Percentiles rank a stretch among this genome's conserved stretches.
Conservation (phyloP, 2,329 filamentous ascomycete species). For the Diaporthe nobilis region DNA sequence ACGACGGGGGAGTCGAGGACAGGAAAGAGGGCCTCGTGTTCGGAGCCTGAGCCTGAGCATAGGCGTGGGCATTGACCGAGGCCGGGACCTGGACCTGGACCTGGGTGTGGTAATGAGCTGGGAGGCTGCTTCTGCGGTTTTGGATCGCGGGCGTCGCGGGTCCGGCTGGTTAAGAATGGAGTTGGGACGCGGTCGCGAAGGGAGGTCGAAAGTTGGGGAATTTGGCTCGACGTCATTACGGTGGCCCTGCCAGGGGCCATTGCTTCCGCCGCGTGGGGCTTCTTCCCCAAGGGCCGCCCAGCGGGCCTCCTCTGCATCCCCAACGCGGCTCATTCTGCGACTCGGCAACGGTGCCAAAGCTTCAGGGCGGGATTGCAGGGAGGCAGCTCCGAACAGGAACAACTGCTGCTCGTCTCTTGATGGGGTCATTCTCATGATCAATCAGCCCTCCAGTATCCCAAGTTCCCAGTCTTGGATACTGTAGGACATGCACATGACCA, state of each 20-base stretch:
- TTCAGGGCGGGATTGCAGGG: background rate
- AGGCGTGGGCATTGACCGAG: background rate
- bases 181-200: background rate
- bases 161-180: background rate
- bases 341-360: background rate
- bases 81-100: background rate
- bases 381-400: background rate
- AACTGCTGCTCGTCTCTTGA: too few species aligned
- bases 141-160: conserved; percentile 14
- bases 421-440: background rate
- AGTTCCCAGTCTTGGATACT: background rate
- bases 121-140: background rate
- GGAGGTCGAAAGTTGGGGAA: conserved; percentile 13
- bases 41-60: background rate
- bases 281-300: background rate
- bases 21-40: background rate
- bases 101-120: background rate
- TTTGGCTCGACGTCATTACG: conserved; percentile 37
- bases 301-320: background rate
- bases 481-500: background rate
- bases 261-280: conserved; percentile 1
- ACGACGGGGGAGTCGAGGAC: background rate
- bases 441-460: background rate
- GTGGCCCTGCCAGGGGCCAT: conserved; percentile 26
- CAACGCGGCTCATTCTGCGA: background rate